Evolutionary conservation across 2,329 filamentous ascomycete species (phyloP).

Genomic region (Colletotrichum sp.): DNA sequence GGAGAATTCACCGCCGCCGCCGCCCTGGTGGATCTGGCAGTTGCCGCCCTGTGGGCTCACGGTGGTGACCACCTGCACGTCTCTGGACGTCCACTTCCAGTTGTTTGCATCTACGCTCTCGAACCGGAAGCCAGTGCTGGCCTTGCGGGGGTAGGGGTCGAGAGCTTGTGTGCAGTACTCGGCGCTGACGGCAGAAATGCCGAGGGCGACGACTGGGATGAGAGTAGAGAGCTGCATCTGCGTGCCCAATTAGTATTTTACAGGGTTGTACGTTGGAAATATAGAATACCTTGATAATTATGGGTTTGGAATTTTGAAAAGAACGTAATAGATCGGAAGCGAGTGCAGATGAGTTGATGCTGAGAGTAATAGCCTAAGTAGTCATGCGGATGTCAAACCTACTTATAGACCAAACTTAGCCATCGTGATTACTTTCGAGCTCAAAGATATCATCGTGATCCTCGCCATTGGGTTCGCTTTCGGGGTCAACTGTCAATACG

Average conservation of each 20-base stretch:
- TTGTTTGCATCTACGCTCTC: background rate
- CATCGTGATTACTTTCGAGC: background rate
- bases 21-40: conserved; percentile 1
- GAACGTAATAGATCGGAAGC: background rate
- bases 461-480: background rate
- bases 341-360: background rate
- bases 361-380: background rate
- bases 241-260: no score
- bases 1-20: background rate
- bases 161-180: background rate
- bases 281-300: background rate
- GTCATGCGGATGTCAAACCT: background rate
- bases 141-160: background rate
- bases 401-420: background rate
- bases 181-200: background rate
- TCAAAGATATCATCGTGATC: background rate
- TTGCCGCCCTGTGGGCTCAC: background rate
- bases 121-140: background rate
- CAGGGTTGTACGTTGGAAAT: no score
- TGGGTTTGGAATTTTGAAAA: background rate
- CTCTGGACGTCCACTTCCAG: background rate
- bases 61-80: background rate
- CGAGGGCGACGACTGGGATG: background rate
- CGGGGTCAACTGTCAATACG: background rate
- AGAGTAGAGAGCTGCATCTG: background rate